Base-by-base conservation (phyloP, 1,284 basidiomycete species). In the Xerocomus cyaneibrunnescens region DNA sequence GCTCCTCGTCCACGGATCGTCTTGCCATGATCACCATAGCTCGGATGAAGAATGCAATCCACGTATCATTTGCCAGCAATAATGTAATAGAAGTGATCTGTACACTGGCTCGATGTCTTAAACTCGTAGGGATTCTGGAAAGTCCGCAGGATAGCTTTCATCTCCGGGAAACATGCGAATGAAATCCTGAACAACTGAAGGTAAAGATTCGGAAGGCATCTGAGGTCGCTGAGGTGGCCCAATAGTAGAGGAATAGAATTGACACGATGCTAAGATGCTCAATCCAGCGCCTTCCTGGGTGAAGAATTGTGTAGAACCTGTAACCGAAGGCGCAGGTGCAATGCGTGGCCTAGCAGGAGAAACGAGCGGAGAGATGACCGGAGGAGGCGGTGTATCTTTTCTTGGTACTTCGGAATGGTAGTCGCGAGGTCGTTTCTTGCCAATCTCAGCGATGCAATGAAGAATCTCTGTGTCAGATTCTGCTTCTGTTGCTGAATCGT, bases 141-240 rank as follows among this genome's bases (percentile, higher is more conserved):
- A 79, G 58, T 72, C 67, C 9, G 66, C 59, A 16, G 77, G 77
- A 56, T 73, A 78, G 38, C 74, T 79, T 47, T 70, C 71, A 23
- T 73, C 71, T 17, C 61, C 68, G 28, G 66, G 67, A 52, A 80
- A 74, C 74, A 80, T 77, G 13, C 70, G 66, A 51, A 70, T 61
- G 31, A 78, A 62, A 5, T 70, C 66, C 42, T 57, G 62, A 48
- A 66, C 70, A n/a, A 50, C 65, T 3, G 66, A 62, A 25, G 67
- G 70, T 4, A 67, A 34, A 12, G 67, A 59, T 5, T 55, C 57
- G n/a, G 51, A 42, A 30, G 22, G 35, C 14, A 22, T 38, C 16
- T 19, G 38, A 10, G 46, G 40, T 43, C 41, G 45, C 9, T 47
- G 38, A 10, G 46, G 40, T 43, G 39, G 45, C 9, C 45, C 49